Evolutionary conservation across 2,329 filamentous ascomycete species (phyloP), one percentile per base, ranked within the genome.

Genomic region (Aspergillus novofumigatus): DNA sequence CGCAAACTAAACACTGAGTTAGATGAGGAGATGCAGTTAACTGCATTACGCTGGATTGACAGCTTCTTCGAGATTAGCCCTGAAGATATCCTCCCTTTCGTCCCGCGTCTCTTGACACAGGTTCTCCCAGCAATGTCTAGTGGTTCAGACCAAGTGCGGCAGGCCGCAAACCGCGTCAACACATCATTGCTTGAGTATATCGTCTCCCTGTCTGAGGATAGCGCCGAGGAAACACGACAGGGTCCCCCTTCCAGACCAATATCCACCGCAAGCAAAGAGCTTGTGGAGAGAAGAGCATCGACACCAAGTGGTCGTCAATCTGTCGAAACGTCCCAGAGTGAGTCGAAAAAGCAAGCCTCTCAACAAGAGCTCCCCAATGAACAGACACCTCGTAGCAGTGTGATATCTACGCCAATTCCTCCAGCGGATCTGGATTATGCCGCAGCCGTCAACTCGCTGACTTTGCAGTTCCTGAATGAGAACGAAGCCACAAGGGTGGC

Each of bases 41-140:
- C 96, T 53, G 92, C 92, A 3, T 80, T 99, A 28, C 86, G 91
- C 60, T 99, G 94, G 94, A 92, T 99, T 62, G 92, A 97, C 63
- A 90, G 89, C 58, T 97, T 99, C 71, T 89, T 99, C 65, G 92
- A 97, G 62, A 97, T 99, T 49, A 97, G 92, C 66, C 93, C 94
- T 0, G 94, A 97, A 70, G 94, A 99, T 68, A 95, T 99, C 3
- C 81, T 99, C 45, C 90, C 90, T 3, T 97, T 97, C 72, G 94
- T 96, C 0, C 95, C 95, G 23, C 90, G 91, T 65, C 87, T 99
- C 29, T 78, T 99, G 47, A 91, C 92, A 1, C 91, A 97, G 68
- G 89, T 99, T 55, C 83, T 99, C 28, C 95, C 94, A 17, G 92
- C 92, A 28, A 91, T 99, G 83, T 93, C 93, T 4, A 96, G 92